phyloP scores from a whole-genome alignment of 1,284 basidiomycete species.

The Cryptococcus wingfieldii region DNA sequence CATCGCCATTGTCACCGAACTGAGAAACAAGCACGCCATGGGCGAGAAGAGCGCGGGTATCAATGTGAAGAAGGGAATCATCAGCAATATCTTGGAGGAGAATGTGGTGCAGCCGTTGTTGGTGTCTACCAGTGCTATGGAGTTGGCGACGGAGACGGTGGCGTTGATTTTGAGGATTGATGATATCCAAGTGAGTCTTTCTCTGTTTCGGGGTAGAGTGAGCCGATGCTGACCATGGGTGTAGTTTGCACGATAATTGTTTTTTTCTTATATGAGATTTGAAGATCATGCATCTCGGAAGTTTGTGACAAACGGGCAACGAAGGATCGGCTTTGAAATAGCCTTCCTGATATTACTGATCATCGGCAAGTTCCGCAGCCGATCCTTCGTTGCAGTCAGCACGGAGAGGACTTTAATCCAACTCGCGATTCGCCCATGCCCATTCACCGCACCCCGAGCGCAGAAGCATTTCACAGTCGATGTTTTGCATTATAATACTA shows the following conservation, averaged over 20 bases:
- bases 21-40: slow-evolving; percentile 91
- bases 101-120: slow-evolving; percentile 95
- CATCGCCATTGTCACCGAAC: slow-evolving; percentile 95
- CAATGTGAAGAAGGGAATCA: slow-evolving; percentile 94
- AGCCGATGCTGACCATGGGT: slow-evolving; percentile 4
- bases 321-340: no score
- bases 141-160: slow-evolving; percentile 96
- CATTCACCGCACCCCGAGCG: no score
- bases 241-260: slow-evolving; percentile 21
- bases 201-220: neutral
- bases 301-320: neutral
- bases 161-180: slow-evolving; percentile 93
- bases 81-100: slow-evolving; percentile 95
- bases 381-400: neutral
- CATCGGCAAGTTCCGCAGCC: no score
- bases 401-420: no score
- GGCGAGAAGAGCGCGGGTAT: slow-evolving; percentile 95
- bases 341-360: no score
- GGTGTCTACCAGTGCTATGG: slow-evolving; percentile 91
- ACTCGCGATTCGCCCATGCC: no score
- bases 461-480: no score
- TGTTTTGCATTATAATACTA: neutral
- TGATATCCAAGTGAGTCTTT: slow-evolving; percentile 64
- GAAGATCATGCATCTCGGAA: neutral
- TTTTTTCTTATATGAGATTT: neutral